Conservation (phyloP, 768 basidiomycete genomes). For the Russula earlei region DNA sequence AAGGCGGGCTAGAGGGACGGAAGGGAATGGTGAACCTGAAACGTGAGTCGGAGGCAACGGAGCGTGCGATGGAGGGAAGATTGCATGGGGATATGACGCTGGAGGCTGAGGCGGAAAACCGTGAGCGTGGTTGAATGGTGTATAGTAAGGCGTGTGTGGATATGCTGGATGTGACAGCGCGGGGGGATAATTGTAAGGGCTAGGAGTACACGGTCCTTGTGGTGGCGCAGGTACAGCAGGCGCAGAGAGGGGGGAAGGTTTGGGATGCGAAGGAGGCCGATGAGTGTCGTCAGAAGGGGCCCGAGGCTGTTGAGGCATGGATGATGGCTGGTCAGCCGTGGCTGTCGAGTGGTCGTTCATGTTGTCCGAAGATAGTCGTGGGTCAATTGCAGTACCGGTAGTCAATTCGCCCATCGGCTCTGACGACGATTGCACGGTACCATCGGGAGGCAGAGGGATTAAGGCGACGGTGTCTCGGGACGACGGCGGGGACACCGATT, state of each 20-base stretch:
- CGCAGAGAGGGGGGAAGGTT: neutral
- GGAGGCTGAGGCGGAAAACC: slow-evolving; percentile 24
- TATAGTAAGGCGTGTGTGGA: slow-evolving; percentile 60
- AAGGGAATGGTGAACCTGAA: slow-evolving; percentile 15
- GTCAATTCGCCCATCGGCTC: slow-evolving; percentile 22
- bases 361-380: neutral
- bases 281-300: neutral
- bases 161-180: slow-evolving; percentile 39
- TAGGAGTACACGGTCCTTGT: slow-evolving; percentile 37
- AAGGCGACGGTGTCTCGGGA: slow-evolving; percentile 20
- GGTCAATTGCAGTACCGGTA: neutral
- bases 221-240: neutral
- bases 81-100: slow-evolving; percentile 30
- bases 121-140: slow-evolving; percentile 34
- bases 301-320: neutral
- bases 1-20: slow-evolving; percentile 17
- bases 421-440: neutral
- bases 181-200: slow-evolving; percentile 43
- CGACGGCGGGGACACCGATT: slow-evolving; percentile 20
- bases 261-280: neutral
- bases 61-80: slow-evolving; percentile 26
- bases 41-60: slow-evolving; percentile 25
- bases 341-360: neutral
- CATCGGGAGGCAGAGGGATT: slow-evolving; percentile 15
- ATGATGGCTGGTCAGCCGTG: neutral